phyloP scores from a whole-genome alignment of 2,329 filamentous ascomycete genomes.

The Arachnomyces sp. region DNA sequence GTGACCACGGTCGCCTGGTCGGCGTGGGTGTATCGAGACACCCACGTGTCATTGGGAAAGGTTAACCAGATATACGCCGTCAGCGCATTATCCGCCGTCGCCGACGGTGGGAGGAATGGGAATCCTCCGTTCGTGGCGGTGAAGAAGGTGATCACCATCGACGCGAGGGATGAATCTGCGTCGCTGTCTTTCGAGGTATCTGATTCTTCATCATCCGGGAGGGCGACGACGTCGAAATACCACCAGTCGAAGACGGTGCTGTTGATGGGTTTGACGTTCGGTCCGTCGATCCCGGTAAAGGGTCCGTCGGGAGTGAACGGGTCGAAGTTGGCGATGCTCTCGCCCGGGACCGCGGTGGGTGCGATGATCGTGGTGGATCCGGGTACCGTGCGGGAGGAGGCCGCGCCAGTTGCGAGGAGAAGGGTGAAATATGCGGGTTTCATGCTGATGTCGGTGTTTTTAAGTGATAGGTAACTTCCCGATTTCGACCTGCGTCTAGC shows the following conservation, averaged over 20 bases:
- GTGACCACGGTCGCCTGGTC: constrained; percentile 9
- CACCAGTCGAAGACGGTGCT: constrained; percentile 31
- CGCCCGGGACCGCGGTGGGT: too few species aligned
- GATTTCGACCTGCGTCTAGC: too few species aligned
- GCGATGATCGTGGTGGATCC: too few species aligned
- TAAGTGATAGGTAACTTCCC: too few species aligned
- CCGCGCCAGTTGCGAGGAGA: too few species aligned
- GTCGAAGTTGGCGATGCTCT: too few species aligned
- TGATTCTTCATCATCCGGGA: too few species aligned
- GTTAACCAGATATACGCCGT: constrained; percentile 21
- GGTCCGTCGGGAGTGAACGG: neutral
- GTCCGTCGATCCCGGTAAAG: constrained; percentile 17
- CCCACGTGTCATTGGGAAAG: constrained; percentile 17
- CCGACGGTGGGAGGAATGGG: constrained; percentile 20
- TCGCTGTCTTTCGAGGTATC: constrained; percentile 9
- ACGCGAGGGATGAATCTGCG: constrained; percentile 20
- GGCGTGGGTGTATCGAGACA: constrained; percentile 4
- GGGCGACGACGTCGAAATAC: constrained; percentile 34
- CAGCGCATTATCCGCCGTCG: constrained; percentile 13
- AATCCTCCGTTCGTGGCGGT: constrained; percentile 26
- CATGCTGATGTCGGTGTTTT: too few species aligned
- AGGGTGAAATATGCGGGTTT: too few species aligned
- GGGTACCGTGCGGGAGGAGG: too few species aligned
- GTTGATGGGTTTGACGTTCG: constrained; percentile 22
- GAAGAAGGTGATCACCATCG: constrained; percentile 28